These are phyloP conservation scores for Eleusine indica DNA, from an alignment of 176 grass and related monocot species.

Conservation along the genomic window DNA sequence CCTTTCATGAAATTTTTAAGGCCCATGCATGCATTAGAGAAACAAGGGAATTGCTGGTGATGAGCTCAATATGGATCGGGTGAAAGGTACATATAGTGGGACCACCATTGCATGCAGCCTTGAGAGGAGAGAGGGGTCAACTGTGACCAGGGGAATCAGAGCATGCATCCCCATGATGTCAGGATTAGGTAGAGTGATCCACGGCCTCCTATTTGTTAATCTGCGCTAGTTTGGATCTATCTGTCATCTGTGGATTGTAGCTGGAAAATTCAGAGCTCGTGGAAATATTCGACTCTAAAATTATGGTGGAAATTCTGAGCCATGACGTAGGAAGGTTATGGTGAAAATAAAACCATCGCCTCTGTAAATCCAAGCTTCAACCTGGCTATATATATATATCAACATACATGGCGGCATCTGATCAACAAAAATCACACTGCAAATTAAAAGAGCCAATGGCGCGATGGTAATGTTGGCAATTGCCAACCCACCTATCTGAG, in stretches of 20 bases:
- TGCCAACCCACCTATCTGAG: no score
- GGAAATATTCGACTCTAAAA: not conserved
- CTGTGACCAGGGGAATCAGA: conserved; percentile 39
- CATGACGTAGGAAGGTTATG: no score
- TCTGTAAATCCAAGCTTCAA: no score
- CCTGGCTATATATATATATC: no score
- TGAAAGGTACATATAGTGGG: not conserved
- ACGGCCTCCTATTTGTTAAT: not conserved
- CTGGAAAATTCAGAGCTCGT: not conserved
- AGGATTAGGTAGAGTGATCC: conserved; percentile 36
- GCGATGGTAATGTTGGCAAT: no score
- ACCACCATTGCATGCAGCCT: not conserved
- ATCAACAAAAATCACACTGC: no score
- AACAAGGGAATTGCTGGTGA: not conserved
- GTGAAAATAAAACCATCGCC: no score
- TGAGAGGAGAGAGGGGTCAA: conserved; percentile 47
- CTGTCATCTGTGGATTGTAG: not conserved
- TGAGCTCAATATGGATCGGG: conserved; percentile 32
- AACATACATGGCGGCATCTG: no score
- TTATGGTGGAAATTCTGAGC: not conserved
- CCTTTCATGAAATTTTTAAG: not conserved
- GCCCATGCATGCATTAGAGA: not conserved
- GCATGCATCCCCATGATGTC: conserved; percentile 39
- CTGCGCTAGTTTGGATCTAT: not conserved
- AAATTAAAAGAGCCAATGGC: no score